Evolutionary conservation across 345 rosid species (phyloP), one percentile per base, ranked within the genome.

Genomic region (Rhodomyrtus tomentosa): DNA sequence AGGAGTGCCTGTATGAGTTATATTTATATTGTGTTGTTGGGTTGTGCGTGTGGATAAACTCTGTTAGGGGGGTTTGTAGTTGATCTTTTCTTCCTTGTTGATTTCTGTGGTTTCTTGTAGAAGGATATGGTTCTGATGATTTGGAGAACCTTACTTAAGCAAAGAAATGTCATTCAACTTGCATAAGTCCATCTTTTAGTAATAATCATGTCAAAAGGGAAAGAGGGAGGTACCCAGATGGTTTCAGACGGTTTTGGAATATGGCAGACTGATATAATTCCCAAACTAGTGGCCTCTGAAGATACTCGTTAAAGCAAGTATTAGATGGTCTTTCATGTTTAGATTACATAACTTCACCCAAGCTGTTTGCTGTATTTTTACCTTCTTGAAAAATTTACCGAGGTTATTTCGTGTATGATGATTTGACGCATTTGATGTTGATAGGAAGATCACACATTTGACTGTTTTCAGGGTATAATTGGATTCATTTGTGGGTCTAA

Each of bases 401-500:
- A 68, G 25, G 38, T 36, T 36, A 36, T 68, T 36, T 68, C 12
- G 18, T 36, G 79, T 36, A 68, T 68, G 79, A 68, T 68, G 79
- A 68, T 68, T 36, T 68, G 27, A n/a, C 42, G 40, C 50, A 45
- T 49, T 55, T 40, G 50, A 82, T 45, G 50, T 68, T 51, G 40
- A 68, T 68, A 36, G 76, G 38, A 36, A 32, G 24, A 68, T 68
- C 76, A 68, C 24, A 18, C 25, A 7, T 42, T 49, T 82, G 68
- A 83, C 84, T 16, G 82, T 84, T 90, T 92, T 86, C 93, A 95
- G 99, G 99, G 99, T 55, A 93, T 96, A 84, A 90, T 88, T 81
- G 98, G 99, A 72, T 96, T 90, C 89, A 93, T 94, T 72, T 93
- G 91, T 90, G 98, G 98, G 84, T 91, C 98, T 62, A 91, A 93